These are phyloP conservation scores for Chaetomium tenue DNA, from an alignment of 495 filamentous ascomycete genomes.

Conservation along the genomic window DNA sequence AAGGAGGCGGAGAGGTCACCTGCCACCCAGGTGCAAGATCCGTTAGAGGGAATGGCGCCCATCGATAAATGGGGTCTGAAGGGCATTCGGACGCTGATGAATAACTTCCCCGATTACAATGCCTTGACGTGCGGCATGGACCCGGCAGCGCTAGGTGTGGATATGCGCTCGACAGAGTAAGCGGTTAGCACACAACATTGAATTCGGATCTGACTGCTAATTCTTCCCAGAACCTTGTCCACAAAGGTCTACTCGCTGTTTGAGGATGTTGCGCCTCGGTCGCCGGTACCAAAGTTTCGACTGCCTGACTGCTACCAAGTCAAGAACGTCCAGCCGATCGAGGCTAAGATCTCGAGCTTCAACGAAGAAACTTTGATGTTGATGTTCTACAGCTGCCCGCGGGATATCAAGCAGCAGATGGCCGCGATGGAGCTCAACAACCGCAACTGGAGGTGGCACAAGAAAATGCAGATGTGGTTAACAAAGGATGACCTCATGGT, in stretches of 20 bases:
- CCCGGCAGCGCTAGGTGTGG: constrained; percentile 70
- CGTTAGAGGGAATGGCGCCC: constrained; percentile 72
- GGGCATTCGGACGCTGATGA: constrained; percentile 75
- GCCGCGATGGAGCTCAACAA: constrained; percentile 73
- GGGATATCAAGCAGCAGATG: constrained; percentile 79
- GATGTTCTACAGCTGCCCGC: constrained; percentile 89
- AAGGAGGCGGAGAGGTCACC: constrained; percentile 44
- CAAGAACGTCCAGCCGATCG: constrained; percentile 76
- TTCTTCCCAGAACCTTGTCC: constrained; percentile 37
- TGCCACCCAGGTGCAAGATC: constrained; percentile 47
- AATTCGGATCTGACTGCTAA: constrained; percentile 9
- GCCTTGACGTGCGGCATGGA: constrained; percentile 76
- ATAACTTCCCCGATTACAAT: constrained; percentile 72
- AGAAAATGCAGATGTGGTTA: constrained; percentile 82
- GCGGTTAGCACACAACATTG: constrained; percentile 25
- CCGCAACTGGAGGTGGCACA: constrained; percentile 93
- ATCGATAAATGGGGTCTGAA: constrained; percentile 78
- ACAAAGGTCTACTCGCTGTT: constrained; percentile 63
- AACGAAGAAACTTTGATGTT: constrained; percentile 89
- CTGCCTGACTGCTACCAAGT: constrained; percentile 85
- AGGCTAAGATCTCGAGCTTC: constrained; percentile 75
- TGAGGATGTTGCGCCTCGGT: constrained; percentile 64
- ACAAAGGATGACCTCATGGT: constrained; percentile 79
- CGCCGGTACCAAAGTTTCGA: constrained; percentile 72
- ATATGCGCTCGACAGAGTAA: constrained; percentile 77